Evolutionary conservation across 257 asterid species (phyloP), one percentile per base, ranked within the genome.

Genomic region (Nyctanthes arbortristis): DNA sequence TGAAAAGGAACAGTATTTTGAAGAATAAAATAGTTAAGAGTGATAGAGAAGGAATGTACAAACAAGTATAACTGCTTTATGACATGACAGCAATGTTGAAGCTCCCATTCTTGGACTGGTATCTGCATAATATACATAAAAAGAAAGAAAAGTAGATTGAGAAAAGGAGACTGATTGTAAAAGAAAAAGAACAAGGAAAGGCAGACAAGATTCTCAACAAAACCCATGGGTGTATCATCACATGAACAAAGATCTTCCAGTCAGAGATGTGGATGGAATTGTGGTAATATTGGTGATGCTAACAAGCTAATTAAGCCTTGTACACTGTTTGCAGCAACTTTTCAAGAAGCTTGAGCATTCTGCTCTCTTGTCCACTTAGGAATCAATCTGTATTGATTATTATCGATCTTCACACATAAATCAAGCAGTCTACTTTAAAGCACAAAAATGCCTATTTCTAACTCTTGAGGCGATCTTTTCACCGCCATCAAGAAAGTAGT

Each of bases 11-110:
- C n/a, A 55, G 24, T 37, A 49, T 49, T 24, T 49, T 2, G 43
- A 16, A 10, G 32, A 52, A 55, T 16, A 45, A 36, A 55, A 75
- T 29, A 24, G 27, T 57, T 39, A 36, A n/a, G 77, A 66, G 67
- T 65, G 56, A 78, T 77, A 82, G 88, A 73, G 63, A 75, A 82
- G 89, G 79, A 76, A 83, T 89, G 96, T 83, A 93, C 99, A 91
- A 86, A 93, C 99, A 93, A 93, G 95, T 82, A 93, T 86, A 87
- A 89, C 84, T 74, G 96, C 90, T 93, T 84, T 89, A 77, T 81
- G 73, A 68, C 95, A 73, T 69, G 88, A 75, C 70, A 73, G 81
- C 86, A 79, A 76, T 36, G 81, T 68, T 39, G 80, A 73, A 72
- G 81, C 89, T 77, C 88, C 95, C 84, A 76, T 77, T 80, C 82